Evolutionary conservation across 78 protist genomes (phyloP).

Genomic region (Capsaspora owczarzaki): DNA sequence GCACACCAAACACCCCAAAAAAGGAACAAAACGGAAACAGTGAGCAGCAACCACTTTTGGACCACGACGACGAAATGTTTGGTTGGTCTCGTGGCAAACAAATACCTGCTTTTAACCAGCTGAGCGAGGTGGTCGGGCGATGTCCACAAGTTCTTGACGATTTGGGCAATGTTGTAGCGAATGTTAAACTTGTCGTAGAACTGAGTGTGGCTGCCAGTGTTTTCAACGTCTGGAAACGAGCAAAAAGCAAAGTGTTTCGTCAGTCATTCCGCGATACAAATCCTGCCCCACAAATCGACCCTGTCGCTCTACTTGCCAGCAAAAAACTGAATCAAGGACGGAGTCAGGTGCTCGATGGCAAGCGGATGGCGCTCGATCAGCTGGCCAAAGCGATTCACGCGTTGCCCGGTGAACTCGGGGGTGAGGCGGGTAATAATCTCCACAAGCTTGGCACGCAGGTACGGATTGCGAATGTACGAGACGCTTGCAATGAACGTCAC

Average conservation of each 20-base stretch:
- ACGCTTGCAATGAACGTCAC: slow-evolving; percentile 5
- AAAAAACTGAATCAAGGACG: slow-evolving; percentile 27
- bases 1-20: not conserved
- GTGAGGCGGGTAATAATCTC: not conserved
- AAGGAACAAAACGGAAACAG: not conserved
- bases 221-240: slow-evolving; percentile 9
- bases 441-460: slow-evolving; percentile 34
- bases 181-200: slow-evolving; percentile 41
- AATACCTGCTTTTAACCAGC: not conserved
- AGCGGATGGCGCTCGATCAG: slow-evolving; percentile 4
- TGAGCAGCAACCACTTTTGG: not conserved
- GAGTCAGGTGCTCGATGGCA: slow-evolving; percentile 12
- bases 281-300: not conserved
- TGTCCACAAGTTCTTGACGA: slow-evolving; percentile 21
- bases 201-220: slow-evolving; percentile 5
- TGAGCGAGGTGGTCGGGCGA: not conserved
- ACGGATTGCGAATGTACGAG: slow-evolving; percentile 24
- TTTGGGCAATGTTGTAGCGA: slow-evolving; percentile 16
- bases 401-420: not conserved
- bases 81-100: not conserved
- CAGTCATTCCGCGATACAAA: not conserved
- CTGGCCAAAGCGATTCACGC: not conserved
- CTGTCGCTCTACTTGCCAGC: too few relatives aligned
- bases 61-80: not conserved
- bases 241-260: not conserved